phyloP scores from a whole-genome alignment of 768 basidiomycete genomes.

The Naematelia aurantialba region DNA sequence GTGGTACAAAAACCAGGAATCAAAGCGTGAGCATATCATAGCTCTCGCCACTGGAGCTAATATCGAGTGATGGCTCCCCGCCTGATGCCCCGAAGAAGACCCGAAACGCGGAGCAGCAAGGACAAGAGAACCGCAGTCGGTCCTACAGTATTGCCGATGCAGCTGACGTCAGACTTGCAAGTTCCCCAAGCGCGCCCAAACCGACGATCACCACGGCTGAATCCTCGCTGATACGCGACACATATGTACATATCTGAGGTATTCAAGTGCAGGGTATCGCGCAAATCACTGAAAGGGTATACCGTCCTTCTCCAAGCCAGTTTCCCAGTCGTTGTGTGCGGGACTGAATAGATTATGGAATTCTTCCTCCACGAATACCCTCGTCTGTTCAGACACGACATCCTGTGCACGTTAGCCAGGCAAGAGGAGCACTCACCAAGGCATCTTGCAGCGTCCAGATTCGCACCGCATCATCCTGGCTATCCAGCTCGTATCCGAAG shows the following conservation, averaged over 20 bases:
- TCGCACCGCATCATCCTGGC: slow-evolving; percentile 24
- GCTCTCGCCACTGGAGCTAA: too few species aligned
- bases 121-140: background rate
- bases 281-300: background rate
- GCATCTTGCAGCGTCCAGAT: slow-evolving; percentile 35
- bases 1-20: background rate
- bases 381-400: slow-evolving; percentile 31
- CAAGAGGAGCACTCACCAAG: slow-evolving; percentile 36
- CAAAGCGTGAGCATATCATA: background rate
- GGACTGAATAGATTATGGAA: slow-evolving; percentile 30
- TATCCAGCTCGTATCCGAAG: slow-evolving; percentile 26
- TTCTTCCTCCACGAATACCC: slow-evolving; percentile 32
- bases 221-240: too few species aligned
- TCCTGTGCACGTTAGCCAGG: slow-evolving; percentile 17
- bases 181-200: background rate
- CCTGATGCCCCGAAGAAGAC: too few species aligned
- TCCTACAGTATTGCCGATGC: background rate
- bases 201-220: background rate
- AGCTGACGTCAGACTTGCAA: background rate
- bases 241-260: too few species aligned
- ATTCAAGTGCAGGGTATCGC: slow-evolving; percentile 5
- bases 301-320: background rate
- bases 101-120: background rate
- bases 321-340: background rate
- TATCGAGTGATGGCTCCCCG: too few species aligned